Evolutionary conservation across 441 rosid species (phyloP).

Genomic region (Theobroma grandiflorum): DNA sequence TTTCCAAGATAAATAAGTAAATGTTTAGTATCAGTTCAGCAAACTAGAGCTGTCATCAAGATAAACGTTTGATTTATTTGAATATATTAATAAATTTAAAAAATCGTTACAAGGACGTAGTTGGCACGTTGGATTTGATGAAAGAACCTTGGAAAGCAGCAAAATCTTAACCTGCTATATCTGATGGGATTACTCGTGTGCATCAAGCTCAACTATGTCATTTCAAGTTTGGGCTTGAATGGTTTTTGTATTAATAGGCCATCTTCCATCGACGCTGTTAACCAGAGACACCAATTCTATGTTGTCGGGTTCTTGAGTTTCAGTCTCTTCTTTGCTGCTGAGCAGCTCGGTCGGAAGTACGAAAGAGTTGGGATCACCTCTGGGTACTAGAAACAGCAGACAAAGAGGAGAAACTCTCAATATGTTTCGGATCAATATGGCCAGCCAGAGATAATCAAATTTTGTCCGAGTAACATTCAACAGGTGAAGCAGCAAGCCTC

Average conservation of each 20-base stretch:
- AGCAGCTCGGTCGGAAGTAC: conserved; percentile 56
- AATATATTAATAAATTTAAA: too few relatives aligned
- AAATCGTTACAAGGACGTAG: too few relatives aligned
- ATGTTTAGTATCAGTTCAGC: too few relatives aligned
- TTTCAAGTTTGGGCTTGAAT: background rate
- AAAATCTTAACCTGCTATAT: background rate
- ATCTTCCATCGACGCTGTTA: conserved; percentile 51
- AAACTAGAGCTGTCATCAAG: too few relatives aligned
- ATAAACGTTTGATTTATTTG: too few relatives aligned
- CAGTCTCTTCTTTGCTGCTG: conserved; percentile 44
- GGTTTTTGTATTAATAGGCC: background rate
- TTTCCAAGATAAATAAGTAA: too few relatives aligned
- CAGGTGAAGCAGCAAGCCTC: conserved; percentile 80
- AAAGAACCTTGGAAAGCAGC: too few relatives aligned
- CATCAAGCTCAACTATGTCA: background rate
- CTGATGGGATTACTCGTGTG: background rate
- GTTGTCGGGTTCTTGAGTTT: conserved; percentile 46
- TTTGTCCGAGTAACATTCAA: conserved; percentile 70
- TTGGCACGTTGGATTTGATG: too few relatives aligned
- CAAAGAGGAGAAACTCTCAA: conserved; percentile 73
- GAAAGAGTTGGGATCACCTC: conserved; percentile 61
- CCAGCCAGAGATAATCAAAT: conserved; percentile 83
- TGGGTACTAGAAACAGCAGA: conserved; percentile 72
- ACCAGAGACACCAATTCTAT: conserved; percentile 78
- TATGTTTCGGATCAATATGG: conserved; percentile 74